Base-by-base conservation (phyloP, 148 eudicot genomes). In the Chenopodium suecicum region DNA sequence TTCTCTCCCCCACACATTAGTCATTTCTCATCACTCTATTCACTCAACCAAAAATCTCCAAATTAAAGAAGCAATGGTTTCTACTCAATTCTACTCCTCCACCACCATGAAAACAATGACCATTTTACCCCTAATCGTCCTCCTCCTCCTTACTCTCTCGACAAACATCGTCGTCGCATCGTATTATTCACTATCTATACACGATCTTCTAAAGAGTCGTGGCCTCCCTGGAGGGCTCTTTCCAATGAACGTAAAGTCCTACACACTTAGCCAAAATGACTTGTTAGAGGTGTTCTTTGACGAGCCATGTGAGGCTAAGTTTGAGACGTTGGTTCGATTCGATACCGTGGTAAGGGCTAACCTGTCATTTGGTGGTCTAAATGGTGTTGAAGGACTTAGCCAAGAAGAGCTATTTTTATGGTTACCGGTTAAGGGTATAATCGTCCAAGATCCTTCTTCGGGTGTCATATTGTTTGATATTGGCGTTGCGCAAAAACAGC, bases 191-290 rank as follows among this genome's bases (percentile, higher is more conserved):
- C 70, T 89, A 73, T 80, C 93, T 47, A 85, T 94, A 70, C 95
- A 94, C 4, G 91, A 89, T 67, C 89, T 94, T 16, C 93, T 94
- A 14, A 80, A 23, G 46, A 86, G 88, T 84, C 70, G 82, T 32
- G 98, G 97, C 17, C 78, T 94, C 3, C 98, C 97, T 0, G 88
- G 90, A 0, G 97, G 98, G 2, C 87, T 92, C 2, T 92, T 94
- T 84, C 98, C 98, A 0, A 78, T 17, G 32, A 87, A 86, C 58
- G 87, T 92, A 0, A 84, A 88, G 72, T 84, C 89, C 1, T 94
- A 82, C 71, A 79, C 65, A 6, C 82, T 94, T 9, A 84, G 86
- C n/a, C 75, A 77, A 48, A 12, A 88, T 37, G 92, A 87, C 4
- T 50, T 81, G 13, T 86, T 94, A 9, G 88, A 91, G 67, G 94